Conservation (phyloP, 805 yeast genomes). For the Myxozyma melibiosi region DNA sequence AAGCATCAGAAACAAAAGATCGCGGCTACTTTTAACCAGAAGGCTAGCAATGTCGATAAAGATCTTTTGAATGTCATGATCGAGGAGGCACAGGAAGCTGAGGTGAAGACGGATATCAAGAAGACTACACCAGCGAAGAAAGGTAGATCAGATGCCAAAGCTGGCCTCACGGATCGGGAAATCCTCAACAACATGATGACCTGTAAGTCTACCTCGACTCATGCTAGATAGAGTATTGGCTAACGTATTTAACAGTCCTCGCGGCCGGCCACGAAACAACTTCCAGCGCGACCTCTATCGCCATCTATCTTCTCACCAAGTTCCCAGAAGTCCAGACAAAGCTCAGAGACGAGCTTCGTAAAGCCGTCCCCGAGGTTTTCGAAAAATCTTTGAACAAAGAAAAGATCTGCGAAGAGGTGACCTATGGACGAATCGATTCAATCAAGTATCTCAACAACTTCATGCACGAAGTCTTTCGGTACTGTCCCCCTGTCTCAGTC, state of each 20-base stretch:
- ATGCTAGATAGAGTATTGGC: neutral
- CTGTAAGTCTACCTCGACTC: conserved; percentile 8
- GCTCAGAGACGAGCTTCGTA: conserved; percentile 21
- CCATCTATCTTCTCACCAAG: conserved; percentile 15
- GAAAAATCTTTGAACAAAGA: too few species aligned
- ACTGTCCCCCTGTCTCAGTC: conserved; percentile 19
- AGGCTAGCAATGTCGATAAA: conserved; percentile 4
- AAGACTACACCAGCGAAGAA: conserved; percentile 10
- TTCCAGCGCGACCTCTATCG: conserved; percentile 17
- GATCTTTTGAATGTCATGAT: conserved; percentile 21
- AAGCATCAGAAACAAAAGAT: conserved; percentile 24
- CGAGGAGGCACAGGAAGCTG: conserved; percentile 13
- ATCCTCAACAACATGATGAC: conserved; percentile 26
- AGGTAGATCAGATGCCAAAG: conserved; percentile 2
- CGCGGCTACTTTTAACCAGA: conserved; percentile 19
- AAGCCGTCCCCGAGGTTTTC: conserved; percentile 18
- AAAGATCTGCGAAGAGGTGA: neutral
- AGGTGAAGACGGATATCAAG: neutral
- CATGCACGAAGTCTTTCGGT: conserved; percentile 20
- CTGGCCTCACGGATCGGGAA: conserved; percentile 16
- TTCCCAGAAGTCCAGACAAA: conserved; percentile 20
- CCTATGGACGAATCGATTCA: conserved; percentile 17
- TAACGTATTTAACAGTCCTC: conserved; percentile 14
- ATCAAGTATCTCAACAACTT: conserved; percentile 24
- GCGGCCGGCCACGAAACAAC: conserved; percentile 34